Percentiles rank a stretch among this genome's conserved stretches.
Conservation (phyloP, 1,284 basidiomycete species). For the Papiliotrema nemorosa region DNA sequence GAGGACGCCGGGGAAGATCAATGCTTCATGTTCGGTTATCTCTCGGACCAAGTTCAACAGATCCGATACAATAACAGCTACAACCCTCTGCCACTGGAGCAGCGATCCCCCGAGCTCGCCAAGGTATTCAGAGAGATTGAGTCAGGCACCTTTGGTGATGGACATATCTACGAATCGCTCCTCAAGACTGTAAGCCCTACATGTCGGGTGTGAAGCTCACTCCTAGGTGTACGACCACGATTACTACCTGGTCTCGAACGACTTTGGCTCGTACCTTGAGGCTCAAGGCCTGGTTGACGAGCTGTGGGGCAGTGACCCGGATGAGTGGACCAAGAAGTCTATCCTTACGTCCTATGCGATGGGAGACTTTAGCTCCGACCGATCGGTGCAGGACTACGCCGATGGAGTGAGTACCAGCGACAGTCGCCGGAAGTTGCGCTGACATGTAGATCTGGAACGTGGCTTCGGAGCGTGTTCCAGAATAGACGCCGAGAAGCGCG, state of each 20-base stretch:
- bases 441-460: conserved; percentile 38
- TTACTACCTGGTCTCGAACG: conserved; percentile 70
- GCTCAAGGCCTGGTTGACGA: conserved; percentile 81
- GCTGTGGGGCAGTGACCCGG: conserved; percentile 67
- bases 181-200: conserved; percentile 32
- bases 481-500: too few species aligned
- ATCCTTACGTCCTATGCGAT: conserved; percentile 78
- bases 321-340: conserved; percentile 86
- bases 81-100: conserved; percentile 69
- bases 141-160: conserved; percentile 71
- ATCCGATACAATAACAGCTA: conserved; percentile 78
- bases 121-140: conserved; percentile 63
- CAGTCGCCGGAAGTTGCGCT: background rate
- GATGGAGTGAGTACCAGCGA: conserved; percentile 39
- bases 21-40: conserved; percentile 49
- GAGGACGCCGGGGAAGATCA: conserved; percentile 76
- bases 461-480: conserved; percentile 36
- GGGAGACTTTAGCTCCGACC: conserved; percentile 91
- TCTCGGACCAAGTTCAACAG: conserved; percentile 62
- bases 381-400: conserved; percentile 84
- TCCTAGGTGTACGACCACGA: conserved; percentile 53
- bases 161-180: conserved; percentile 69
- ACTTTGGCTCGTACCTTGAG: conserved; percentile 83
- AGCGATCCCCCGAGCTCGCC: conserved; percentile 75
- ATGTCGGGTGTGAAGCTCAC: conserved; percentile 4